Percentiles rank a stretch among this genome's conserved stretches.
Evolutionary conservation across 768 basidiomycete genomes (phyloP).

Genomic region (Fomitopsis pulvina): DNA sequence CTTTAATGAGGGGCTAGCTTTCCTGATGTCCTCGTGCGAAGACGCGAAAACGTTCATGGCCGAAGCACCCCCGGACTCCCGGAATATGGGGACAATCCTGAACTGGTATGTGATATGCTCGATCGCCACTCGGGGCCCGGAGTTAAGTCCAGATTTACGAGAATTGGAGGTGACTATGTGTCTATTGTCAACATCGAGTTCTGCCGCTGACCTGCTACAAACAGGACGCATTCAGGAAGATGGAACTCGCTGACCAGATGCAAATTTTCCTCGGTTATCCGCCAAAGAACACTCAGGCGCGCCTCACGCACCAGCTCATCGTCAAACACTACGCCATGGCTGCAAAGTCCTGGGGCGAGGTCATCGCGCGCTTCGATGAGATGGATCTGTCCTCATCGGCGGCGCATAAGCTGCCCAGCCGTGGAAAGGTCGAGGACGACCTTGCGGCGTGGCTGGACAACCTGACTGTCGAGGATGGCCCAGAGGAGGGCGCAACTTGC

Average conservation of each 20-base stretch:
- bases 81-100: constrained; percentile 50
- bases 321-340: constrained; percentile 39
- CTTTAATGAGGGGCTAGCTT: constrained; percentile 56
- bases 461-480: constrained; percentile 31
- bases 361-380: constrained; percentile 33
- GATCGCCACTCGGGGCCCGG: constrained; percentile 43
- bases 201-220: constrained; percentile 29
- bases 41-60: constrained; percentile 51
- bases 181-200: background rate
- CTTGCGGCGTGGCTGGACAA: constrained; percentile 53
- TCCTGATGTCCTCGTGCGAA: constrained; percentile 51
- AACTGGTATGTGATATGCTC: constrained; percentile 54
- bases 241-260: constrained; percentile 49
- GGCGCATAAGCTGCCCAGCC: constrained; percentile 21
- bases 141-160: constrained; percentile 40
- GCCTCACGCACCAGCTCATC: constrained; percentile 47
- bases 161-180: constrained; percentile 50
- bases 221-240: constrained; percentile 31
- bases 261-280: constrained; percentile 37
- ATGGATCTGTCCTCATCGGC: constrained; percentile 5
- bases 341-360: constrained; percentile 37
- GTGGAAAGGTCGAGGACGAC: constrained; percentile 46
- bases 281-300: constrained; percentile 45
- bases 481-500: constrained; percentile 12
- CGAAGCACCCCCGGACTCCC: constrained; percentile 54